These are phyloP conservation scores for Rehmannia glutinosa DNA, from an alignment of 257 asterid genomes.

Conservation along the genomic window DNA sequence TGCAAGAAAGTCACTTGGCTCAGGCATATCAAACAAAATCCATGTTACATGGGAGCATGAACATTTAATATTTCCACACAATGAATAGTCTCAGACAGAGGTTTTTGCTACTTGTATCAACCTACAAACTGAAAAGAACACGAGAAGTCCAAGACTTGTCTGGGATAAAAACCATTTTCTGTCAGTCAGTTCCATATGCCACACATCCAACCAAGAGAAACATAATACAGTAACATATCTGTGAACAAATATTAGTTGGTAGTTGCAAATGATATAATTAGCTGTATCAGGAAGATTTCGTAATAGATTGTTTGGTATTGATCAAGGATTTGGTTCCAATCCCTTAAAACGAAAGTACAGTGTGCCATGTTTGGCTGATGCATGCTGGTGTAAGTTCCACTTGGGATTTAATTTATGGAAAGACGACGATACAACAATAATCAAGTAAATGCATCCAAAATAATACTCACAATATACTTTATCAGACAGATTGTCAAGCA, in stretches of 20 bases:
- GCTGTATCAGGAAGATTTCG: neutral
- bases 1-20: neutral
- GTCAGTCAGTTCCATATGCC: neutral
- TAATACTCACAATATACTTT: neutral
- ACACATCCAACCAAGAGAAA: neutral
- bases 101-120: neutral
- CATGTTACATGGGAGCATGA: neutral
- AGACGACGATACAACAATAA: neutral
- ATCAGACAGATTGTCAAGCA: neutral
- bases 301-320: constrained; percentile 2
- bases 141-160: neutral
- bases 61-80: neutral
- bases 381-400: neutral
- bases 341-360: neutral
- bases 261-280: neutral
- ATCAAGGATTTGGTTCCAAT: neutral
- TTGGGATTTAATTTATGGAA: neutral
- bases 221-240: neutral
- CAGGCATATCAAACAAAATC: neutral
- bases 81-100: neutral
- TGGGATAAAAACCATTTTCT: neutral
- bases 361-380: neutral
- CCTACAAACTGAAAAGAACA: neutral
- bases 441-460: neutral
- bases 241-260: neutral